Evolutionary conservation across 495 filamentous ascomycete species (phyloP).

Genomic region (Aspergillus campestris): DNA sequence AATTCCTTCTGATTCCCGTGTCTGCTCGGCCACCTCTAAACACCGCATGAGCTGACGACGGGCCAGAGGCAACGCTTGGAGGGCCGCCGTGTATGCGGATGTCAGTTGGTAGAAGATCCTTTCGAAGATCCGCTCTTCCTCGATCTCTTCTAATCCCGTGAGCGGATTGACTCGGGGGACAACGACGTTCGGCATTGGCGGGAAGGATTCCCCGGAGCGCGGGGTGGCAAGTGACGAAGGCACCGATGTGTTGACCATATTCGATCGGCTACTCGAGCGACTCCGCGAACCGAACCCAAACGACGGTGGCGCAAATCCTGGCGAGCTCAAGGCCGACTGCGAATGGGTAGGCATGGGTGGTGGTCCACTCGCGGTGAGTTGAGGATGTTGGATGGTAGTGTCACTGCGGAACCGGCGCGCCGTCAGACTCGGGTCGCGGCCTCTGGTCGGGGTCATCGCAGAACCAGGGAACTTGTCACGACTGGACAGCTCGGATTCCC

Average conservation of each 20-base stretch:
- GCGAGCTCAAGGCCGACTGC: slow-evolving; percentile 26
- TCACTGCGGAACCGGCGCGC: slow-evolving; percentile 51
- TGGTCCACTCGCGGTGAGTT: slow-evolving; percentile 18
- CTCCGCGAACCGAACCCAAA: slow-evolving; percentile 33
- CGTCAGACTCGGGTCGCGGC: slow-evolving; percentile 37
- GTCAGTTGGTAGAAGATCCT: slow-evolving; percentile 66
- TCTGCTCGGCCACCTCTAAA: slow-evolving; percentile 37
- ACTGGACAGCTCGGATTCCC: slow-evolving; percentile 8
- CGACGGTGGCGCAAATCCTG: slow-evolving; percentile 25
- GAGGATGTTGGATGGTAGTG: slow-evolving; percentile 52
- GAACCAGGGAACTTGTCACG: slow-evolving; percentile 33
- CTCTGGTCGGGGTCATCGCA: slow-evolving; percentile 52
- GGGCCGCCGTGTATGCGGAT: slow-evolving; percentile 55
- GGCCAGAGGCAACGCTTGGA: slow-evolving; percentile 56
- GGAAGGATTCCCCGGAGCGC: slow-evolving; percentile 72
- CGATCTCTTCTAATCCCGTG: slow-evolving; percentile 52
- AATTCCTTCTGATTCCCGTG: slow-evolving; percentile 41
- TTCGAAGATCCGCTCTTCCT: slow-evolving; percentile 74
- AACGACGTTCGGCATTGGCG: slow-evolving; percentile 40
- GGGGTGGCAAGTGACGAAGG: slow-evolving; percentile 53
- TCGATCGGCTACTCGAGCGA: slow-evolving; percentile 44
- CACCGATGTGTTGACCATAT: slow-evolving; percentile 38
- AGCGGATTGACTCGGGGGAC: slow-evolving; percentile 41
- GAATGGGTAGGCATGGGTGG: slow-evolving; percentile 17
- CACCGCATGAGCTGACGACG: slow-evolving; percentile 51